phyloP scores from a whole-genome alignment of 228 moss, liverwort and hornwort genomes.

The Sphagnum fallax region DNA sequence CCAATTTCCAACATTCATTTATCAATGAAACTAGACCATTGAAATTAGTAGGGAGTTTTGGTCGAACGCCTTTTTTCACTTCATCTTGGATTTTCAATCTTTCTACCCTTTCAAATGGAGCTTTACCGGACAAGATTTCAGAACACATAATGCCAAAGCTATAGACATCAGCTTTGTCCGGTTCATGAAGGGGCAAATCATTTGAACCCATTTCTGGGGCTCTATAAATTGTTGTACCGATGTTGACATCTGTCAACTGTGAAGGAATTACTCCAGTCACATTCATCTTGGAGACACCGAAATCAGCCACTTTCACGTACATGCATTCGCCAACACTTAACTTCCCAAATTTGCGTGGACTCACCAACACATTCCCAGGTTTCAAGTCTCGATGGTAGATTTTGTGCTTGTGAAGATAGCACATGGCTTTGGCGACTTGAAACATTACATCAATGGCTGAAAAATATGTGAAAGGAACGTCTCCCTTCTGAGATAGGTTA shows the following conservation, averaged over 20 bases:
- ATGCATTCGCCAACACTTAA: neutral
- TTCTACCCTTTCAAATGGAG: neutral
- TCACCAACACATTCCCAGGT: slow-evolving; percentile 25
- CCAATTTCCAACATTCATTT: too few relatives aligned
- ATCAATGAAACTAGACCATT: too few relatives aligned
- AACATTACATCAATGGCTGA: slow-evolving; percentile 23
- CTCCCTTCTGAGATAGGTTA: neutral
- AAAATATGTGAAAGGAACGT: slow-evolving; percentile 4
- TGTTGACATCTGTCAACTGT: neutral
- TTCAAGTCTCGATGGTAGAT: slow-evolving; percentile 24
- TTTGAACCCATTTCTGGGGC: slow-evolving; percentile 11
- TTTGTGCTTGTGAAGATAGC: slow-evolving; percentile 17
- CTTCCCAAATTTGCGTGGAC: neutral
- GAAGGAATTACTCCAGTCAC: neutral
- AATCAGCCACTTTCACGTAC: slow-evolving; percentile 27
- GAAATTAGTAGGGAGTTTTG: too few relatives aligned
- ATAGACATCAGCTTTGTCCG: slow-evolving; percentile 19
- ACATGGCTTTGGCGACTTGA: slow-evolving; percentile 19
- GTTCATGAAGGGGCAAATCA: neutral
- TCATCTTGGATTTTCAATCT: too few relatives aligned
- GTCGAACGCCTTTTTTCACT: too few relatives aligned
- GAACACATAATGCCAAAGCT: slow-evolving; percentile 23
- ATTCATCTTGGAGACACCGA: slow-evolving; percentile 16
- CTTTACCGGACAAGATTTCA: slow-evolving; percentile 15
- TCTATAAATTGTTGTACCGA: slow-evolving; percentile 20